These are phyloP conservation scores for Trametes cinnabarina DNA, from an alignment of 768 basidiomycete species.

Conservation along the genomic window DNA sequence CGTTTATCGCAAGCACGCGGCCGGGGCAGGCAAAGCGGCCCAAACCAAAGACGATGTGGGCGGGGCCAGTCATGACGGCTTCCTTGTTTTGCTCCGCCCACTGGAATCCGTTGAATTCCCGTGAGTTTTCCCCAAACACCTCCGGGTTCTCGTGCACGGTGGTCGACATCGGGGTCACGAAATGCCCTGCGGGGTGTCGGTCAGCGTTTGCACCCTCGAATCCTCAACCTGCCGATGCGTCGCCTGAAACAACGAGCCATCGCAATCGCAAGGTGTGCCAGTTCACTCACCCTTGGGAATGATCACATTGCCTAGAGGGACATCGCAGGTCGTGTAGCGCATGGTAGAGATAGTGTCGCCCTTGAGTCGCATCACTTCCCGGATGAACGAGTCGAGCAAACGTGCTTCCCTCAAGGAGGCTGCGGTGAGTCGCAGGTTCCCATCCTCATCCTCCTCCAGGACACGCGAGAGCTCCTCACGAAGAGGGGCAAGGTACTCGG, in stretches of 20 bases:
- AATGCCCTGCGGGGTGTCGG: slow-evolving; percentile 18
- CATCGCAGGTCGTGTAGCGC: slow-evolving; percentile 30
- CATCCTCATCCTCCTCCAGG: slow-evolving; percentile 25
- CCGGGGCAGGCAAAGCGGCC: slow-evolving; percentile 38
- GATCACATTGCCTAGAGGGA: slow-evolving; percentile 25
- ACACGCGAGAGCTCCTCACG: slow-evolving; percentile 30
- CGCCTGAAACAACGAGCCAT: too few relatives aligned
- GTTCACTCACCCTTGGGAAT: slow-evolving; percentile 32
- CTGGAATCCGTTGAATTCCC: slow-evolving; percentile 29
- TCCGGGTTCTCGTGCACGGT: slow-evolving; percentile 29
- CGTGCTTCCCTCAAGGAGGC: slow-evolving; percentile 30
- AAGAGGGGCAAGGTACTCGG: slow-evolving; percentile 30
- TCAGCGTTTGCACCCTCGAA: background rate
- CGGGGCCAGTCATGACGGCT: slow-evolving; percentile 31
- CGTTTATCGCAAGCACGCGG: slow-evolving; percentile 31
- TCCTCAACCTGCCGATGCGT: too few relatives aligned
- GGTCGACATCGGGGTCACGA: slow-evolving; percentile 33
- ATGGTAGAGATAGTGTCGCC: slow-evolving; percentile 34
- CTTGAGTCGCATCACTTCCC: slow-evolving; percentile 38
- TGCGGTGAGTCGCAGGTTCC: slow-evolving; percentile 25
- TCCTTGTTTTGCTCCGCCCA: slow-evolving; percentile 31
- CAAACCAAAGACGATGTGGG: slow-evolving; percentile 35
- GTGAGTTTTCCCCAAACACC: slow-evolving; percentile 27
- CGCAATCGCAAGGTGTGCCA: background rate
- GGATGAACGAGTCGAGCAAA: slow-evolving; percentile 35